These are phyloP conservation scores for Bathelium albidoporum DNA, from an alignment of 495 filamentous ascomycete species.

Conservation along the genomic window DNA sequence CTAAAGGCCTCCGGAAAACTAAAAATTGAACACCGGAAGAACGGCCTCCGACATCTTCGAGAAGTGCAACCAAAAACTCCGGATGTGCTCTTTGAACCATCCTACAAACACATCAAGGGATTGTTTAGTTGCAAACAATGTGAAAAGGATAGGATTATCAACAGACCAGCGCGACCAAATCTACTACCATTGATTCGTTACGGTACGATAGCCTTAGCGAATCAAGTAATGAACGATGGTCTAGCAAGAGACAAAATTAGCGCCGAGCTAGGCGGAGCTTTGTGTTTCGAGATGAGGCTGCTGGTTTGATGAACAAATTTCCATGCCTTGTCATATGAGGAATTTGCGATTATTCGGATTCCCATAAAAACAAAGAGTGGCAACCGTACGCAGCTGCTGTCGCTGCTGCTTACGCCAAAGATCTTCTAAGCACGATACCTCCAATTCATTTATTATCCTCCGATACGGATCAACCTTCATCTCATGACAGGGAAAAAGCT, in stretches of 20 bases:
- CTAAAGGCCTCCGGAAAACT: slow-evolving; percentile 4
- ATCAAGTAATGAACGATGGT: slow-evolving; percentile 27
- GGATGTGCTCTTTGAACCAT: slow-evolving; percentile 7
- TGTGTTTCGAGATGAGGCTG: slow-evolving; percentile 27
- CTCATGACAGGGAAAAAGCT: background rate
- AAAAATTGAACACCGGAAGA: background rate
- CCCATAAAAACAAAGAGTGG: slow-evolving; percentile 21
- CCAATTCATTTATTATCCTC: too few species aligned
- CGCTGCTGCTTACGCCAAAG: slow-evolving; percentile 22
- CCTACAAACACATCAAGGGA: slow-evolving; percentile 5
- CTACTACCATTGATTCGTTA: slow-evolving; percentile 21
- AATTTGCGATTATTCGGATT: slow-evolving; percentile 24
- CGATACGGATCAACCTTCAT: too few species aligned
- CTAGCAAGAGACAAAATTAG: slow-evolving; percentile 10
- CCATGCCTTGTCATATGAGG: slow-evolving; percentile 22
- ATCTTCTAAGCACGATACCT: slow-evolving; percentile 6
- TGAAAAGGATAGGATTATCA: background rate
- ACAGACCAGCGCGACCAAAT: background rate
- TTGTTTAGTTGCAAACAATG: background rate
- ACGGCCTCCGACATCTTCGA: background rate
- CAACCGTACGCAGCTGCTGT: slow-evolving; percentile 15
- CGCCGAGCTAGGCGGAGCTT: background rate
- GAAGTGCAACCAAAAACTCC: background rate
- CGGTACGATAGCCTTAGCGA: slow-evolving; percentile 32
- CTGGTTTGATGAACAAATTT: slow-evolving; percentile 19